Base-by-base conservation (phyloP, 2,329 filamentous ascomycete genomes). In the Ceratocystis huliohia region DNA sequence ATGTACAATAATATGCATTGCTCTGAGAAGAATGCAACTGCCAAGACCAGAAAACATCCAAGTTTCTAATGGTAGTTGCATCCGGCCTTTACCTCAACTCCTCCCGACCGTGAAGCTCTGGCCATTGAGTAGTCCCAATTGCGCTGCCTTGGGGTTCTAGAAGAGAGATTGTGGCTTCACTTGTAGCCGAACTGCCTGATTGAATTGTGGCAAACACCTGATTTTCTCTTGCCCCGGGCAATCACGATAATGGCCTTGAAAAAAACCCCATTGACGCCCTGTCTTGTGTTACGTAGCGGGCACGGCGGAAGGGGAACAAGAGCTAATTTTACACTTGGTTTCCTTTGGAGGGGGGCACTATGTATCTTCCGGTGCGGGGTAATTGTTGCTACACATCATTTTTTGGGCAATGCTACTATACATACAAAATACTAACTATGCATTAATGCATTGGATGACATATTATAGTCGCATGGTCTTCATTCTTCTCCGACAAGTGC, bases 1-100 rank as follows among this genome's bases (percentile, higher is more conserved):
- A 28, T 28, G 48, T 15, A 53, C 48, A 53, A 28, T 3, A 5
- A 59, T n/a, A n/a, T n/a, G 6, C 30, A 30, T n/a, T 8, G 25
- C 33, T 59, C 28, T 6, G 28, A 37, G 28, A 37, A 20, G 37
- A 59, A 20, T 59, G 56, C 56, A 33, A 37, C 30, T 59, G 56
- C 56, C 56, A 59, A 59, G 56, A 59, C 56, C 13, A 30, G 30
- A 59, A 59, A 59, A 33, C 48, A 53, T 53, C 7, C 56, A 59
- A 59, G 56, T 37, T n/a, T 37, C 25, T 15, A 8, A 28, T 59
- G 15, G 56, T 59, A 59, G 56, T 59, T 59, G 56, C 56, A n/a
- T 37, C 20, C 28, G 28, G 56, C 3, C 8, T n/a, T 30, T n/a
- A n/a, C 28, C 33, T 8, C 6, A 37, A 6, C 8, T 37, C 20